Evolutionary conservation across 805 yeast species (phyloP), one percentile per base, ranked within the genome.

Genomic region (Lachancea nothofagi): DNA sequence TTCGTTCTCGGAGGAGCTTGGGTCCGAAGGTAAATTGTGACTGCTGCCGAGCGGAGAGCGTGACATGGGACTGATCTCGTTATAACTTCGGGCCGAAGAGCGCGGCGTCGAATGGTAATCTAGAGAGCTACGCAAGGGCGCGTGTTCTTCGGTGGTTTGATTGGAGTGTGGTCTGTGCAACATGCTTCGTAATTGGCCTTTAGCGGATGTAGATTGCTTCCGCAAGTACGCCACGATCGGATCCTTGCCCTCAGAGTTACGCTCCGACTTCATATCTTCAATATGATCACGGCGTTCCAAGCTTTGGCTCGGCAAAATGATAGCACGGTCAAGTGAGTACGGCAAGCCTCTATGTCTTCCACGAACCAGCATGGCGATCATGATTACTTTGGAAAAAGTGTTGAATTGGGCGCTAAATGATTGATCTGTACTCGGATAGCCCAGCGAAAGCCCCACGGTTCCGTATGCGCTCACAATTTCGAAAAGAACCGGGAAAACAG

Each of bases 341-440:
- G 98, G 98, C 43, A 93, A 70, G 26, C 97, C 97, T 73, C 98
- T 85, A 55, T 89, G 97, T 43, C 97, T 73, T 7, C 98, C 97
- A 66, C 98, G 77, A 32, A 93, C 73, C 83, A 93, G 78, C 82
- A 88, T 78, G 4, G 88, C 90, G 47, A 86, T 78, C 27, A 93
- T 78, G 2, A 90, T 85, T 32, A 93, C 67, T 55, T 93, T 93
- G 1, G 95, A 83, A 6, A 90, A 53, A 0, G 72, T 71, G 15
- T 75, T 73, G 57, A 90, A 86, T 54, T 81, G 75, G 0, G 77
- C 87, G 13, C 82, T 72, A 34, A 93, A 75, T 1, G 97, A 85
- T 6, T 87, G 69, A 45, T 73, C 67, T 2, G 74, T 66, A 33
- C 65, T 66, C 0, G 94, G 84, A 49, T 79, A 88, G 0, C 98